Conservation (phyloP, 208 protist genomes). For the Balamuthia mandrillaris region DNA sequence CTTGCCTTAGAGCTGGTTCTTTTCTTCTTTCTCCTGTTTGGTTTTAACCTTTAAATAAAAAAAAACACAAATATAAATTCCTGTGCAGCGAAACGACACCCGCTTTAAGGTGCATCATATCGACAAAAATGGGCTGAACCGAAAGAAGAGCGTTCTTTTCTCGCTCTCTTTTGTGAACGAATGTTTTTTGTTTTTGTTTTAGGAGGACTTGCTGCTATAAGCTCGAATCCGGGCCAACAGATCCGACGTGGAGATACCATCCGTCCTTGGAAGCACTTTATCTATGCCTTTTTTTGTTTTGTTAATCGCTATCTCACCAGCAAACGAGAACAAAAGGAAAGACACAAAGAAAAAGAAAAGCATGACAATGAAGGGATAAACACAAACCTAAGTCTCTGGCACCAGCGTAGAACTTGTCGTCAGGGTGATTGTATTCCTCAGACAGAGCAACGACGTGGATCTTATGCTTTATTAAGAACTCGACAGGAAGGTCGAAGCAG, state of each 20-base stretch:
- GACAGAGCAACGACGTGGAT: slow-evolving; percentile 86
- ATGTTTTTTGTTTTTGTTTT: too few species aligned
- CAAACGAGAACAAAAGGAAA: too few species aligned
- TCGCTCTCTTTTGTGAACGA: too few species aligned
- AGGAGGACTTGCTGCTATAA: too few species aligned
- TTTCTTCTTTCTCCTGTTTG: too few species aligned
- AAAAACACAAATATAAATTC: too few species aligned
- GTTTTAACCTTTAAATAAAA: too few species aligned
- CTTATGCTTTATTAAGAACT: slow-evolving; percentile 85
- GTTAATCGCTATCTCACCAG: background rate
- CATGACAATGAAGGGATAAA: background rate
- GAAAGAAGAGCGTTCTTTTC: too few species aligned
- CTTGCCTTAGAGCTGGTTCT: too few species aligned
- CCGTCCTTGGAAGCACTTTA: slow-evolving; percentile 79
- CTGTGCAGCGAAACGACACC: too few species aligned
- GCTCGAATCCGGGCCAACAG: slow-evolving; percentile 72
- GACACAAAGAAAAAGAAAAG: background rate
- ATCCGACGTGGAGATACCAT: slow-evolving; percentile 83
- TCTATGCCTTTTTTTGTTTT: slow-evolving; percentile 75
- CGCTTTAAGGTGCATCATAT: too few species aligned
- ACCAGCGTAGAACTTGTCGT: background rate
- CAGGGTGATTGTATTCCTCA: slow-evolving; percentile 79
- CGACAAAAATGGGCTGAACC: too few species aligned
- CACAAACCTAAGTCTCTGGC: background rate
- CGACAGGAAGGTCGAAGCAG: slow-evolving; percentile 77